Conservation (phyloP, 1,284 basidiomycete genomes). For the Ustilago bromivora region DNA sequence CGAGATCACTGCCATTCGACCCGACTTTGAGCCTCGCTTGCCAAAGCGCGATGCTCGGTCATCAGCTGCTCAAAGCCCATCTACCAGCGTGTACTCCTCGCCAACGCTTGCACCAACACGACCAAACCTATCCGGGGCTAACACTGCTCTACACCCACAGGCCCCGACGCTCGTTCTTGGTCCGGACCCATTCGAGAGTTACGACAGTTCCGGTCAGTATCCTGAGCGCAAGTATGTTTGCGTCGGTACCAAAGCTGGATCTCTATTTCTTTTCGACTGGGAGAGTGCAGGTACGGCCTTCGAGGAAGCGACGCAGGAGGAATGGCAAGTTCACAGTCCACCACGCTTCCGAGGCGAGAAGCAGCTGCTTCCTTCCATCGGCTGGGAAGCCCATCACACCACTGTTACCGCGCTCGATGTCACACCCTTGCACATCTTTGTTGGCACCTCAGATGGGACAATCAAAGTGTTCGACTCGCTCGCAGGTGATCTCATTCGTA, state of each 20-base stretch:
- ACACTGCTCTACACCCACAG: not conserved
- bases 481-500: slow-evolving; percentile 71
- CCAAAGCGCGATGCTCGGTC: slow-evolving; percentile 33
- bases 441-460: slow-evolving; percentile 73
- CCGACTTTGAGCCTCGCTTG: slow-evolving; percentile 61
- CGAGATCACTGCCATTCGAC: slow-evolving; percentile 55
- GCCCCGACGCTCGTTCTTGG: slow-evolving; percentile 38
- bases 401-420: slow-evolving; percentile 60
- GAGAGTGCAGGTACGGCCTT: slow-evolving; percentile 42
- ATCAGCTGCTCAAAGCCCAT: slow-evolving; percentile 34
- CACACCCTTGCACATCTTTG: slow-evolving; percentile 49
- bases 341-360: slow-evolving; percentile 75
- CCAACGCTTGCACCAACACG: slow-evolving; percentile 38
- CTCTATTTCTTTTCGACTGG: slow-evolving; percentile 63
- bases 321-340: slow-evolving; percentile 71
- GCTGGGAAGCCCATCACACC: slow-evolving; percentile 54
- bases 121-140: not conserved
- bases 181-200: slow-evolving; percentile 29
- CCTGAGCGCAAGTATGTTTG: slow-evolving; percentile 62
- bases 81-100: slow-evolving; percentile 31
- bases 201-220: slow-evolving; percentile 38
- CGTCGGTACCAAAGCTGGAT: slow-evolving; percentile 61
- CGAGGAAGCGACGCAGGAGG: slow-evolving; percentile 35
- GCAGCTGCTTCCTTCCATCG: slow-evolving; percentile 74
- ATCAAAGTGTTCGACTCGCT: slow-evolving; percentile 79